These are phyloP conservation scores for Lentinula lateritia DNA, from an alignment of 768 basidiomycete genomes.

Conservation along the genomic window DNA sequence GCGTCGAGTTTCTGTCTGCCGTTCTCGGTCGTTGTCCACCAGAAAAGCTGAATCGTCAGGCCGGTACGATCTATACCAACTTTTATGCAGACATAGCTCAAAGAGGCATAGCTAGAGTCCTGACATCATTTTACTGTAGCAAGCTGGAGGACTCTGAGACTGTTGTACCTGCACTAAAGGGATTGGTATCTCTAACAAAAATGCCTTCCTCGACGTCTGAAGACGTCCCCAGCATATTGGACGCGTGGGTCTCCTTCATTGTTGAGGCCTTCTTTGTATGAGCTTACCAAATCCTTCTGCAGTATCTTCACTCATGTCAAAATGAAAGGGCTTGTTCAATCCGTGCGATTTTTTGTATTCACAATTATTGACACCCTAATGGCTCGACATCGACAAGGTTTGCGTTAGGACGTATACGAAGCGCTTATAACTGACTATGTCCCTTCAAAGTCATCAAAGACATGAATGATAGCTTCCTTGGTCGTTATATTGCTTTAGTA, in stretches of 20 bases:
- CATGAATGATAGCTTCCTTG: constrained; percentile 69
- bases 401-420: constrained; percentile 11
- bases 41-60: constrained; percentile 69
- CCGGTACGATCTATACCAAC: constrained; percentile 48
- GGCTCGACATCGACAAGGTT: constrained; percentile 63
- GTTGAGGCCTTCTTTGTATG: constrained; percentile 23
- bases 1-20: constrained; percentile 76
- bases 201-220: constrained; percentile 57
- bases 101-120: constrained; percentile 59
- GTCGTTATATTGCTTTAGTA: constrained; percentile 71
- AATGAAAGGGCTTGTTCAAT: constrained; percentile 79
- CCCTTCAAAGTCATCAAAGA: constrained; percentile 52
- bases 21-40: constrained; percentile 58
- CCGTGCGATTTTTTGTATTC: constrained; percentile 77
- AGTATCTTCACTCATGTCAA: constrained; percentile 65
- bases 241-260: constrained; percentile 37
- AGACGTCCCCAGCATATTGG: constrained; percentile 60
- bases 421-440: neutral
- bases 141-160: constrained; percentile 87
- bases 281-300: constrained; percentile 19
- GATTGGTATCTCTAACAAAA: constrained; percentile 60
- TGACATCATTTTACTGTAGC: constrained; percentile 76
- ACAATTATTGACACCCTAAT: constrained; percentile 75
- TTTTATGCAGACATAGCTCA: constrained; percentile 7
- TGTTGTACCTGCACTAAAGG: constrained; percentile 75